These are phyloP conservation scores for Ascocoryne sarcoides DNA, from an alignment of 2,329 filamentous ascomycete genomes.

Conservation along the genomic window DNA sequence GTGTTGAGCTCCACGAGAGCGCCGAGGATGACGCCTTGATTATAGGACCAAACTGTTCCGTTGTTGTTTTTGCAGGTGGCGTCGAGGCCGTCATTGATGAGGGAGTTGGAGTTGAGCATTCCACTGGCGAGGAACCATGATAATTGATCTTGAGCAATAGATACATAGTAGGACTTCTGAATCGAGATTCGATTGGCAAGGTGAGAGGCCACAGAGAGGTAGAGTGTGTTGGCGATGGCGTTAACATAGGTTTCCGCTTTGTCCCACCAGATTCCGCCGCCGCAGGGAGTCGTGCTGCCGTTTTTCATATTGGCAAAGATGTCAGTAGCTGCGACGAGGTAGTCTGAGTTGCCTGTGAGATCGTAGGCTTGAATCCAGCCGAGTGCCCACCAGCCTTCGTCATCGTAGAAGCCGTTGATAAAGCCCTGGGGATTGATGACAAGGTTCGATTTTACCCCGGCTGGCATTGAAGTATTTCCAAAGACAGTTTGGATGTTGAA, in stretches of 20 bases:
- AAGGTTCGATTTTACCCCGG: not conserved
- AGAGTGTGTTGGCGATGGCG: slow-evolving; percentile 50
- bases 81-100: slow-evolving; percentile 44
- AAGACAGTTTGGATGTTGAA: slow-evolving; percentile 16
- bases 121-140: slow-evolving; percentile 41
- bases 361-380: slow-evolving; percentile 51
- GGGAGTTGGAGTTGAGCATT: slow-evolving; percentile 38
- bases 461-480: not conserved
- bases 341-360: slow-evolving; percentile 40
- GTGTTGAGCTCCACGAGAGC: slow-evolving; percentile 47
- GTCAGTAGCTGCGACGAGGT: slow-evolving; percentile 42
- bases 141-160: slow-evolving; percentile 41
- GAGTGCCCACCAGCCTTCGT: slow-evolving; percentile 56
- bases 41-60: slow-evolving; percentile 42
- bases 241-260: slow-evolving; percentile 45
- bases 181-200: slow-evolving; percentile 44
- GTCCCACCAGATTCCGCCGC: slow-evolving; percentile 44
- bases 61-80: slow-evolving; percentile 40
- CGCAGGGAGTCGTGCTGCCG: slow-evolving; percentile 40
- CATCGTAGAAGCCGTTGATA: slow-evolving; percentile 48
- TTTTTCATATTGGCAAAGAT: slow-evolving; percentile 50
- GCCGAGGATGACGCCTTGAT: slow-evolving; percentile 53
- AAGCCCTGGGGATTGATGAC: slow-evolving; percentile 31
- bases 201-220: slow-evolving; percentile 44
- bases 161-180: slow-evolving; percentile 39